phyloP scores from a whole-genome alignment of 352 stramenopile species.

The Sclerospora graminicola region DNA sequence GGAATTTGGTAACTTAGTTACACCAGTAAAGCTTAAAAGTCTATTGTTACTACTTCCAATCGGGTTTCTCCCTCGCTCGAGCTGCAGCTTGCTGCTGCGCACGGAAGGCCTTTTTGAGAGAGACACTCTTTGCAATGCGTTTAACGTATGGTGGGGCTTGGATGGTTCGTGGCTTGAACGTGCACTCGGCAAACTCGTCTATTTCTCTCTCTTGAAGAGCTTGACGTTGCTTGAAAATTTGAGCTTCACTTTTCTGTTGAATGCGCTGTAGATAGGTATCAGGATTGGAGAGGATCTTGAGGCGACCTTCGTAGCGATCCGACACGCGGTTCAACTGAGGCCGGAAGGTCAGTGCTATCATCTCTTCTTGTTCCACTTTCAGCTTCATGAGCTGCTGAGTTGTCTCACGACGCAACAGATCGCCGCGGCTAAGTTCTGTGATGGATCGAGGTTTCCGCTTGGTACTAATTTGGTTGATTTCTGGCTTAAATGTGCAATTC shows the following conservation, averaged over 20 bases:
- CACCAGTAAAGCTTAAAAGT: too few relatives aligned
- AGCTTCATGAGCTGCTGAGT: too few relatives aligned
- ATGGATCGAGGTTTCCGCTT: too few relatives aligned
- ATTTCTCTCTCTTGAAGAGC: slow-evolving; percentile 68
- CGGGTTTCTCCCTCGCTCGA: too few relatives aligned
- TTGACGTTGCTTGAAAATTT: slow-evolving; percentile 55
- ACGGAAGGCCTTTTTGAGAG: slow-evolving; percentile 54
- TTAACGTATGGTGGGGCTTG: slow-evolving; percentile 75
- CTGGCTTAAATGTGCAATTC: too few relatives aligned
- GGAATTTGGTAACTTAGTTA: too few relatives aligned
- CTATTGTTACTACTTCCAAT: too few relatives aligned
- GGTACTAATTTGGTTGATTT: too few relatives aligned
- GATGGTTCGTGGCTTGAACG: slow-evolving; percentile 78
- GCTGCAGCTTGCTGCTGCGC: slow-evolving; percentile 44
- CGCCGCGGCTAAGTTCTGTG: too few relatives aligned
- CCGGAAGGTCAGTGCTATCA: slow-evolving; percentile 69
- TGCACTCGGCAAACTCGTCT: slow-evolving; percentile 76
- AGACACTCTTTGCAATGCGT: slow-evolving; percentile 69
- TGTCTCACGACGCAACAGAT: too few relatives aligned
- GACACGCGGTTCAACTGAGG: slow-evolving; percentile 64
- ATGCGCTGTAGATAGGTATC: slow-evolving; percentile 78
- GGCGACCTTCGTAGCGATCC: slow-evolving; percentile 49
- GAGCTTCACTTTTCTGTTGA: slow-evolving; percentile 77
- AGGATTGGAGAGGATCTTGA: slow-evolving; percentile 71
- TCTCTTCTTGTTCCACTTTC: slow-evolving; percentile 83